A percentile compares a stretch with the other conserved stretches of the same genome.
These are phyloP conservation scores for Pleurotus giganteus DNA, from an alignment of 768 basidiomycete genomes.

Conservation along the genomic window DNA sequence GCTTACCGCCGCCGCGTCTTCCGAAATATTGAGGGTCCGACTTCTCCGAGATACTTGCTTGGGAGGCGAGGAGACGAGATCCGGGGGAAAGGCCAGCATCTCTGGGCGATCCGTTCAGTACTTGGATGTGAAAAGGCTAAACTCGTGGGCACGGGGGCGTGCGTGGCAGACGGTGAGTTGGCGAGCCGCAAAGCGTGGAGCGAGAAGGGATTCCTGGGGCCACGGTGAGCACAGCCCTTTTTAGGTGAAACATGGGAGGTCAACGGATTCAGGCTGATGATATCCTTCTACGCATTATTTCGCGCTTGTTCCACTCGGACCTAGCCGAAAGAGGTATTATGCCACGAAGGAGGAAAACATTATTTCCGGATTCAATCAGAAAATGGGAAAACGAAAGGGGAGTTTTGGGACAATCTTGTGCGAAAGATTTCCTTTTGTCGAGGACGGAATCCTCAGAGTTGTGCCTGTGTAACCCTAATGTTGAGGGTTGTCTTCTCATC, in stretches of 20 bases:
- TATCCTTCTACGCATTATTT: background rate
- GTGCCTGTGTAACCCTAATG: conserved; percentile 32
- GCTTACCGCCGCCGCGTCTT: conserved; percentile 8
- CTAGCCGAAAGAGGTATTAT: conserved; percentile 47
- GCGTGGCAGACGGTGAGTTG: conserved; percentile 5
- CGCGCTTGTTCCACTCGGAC: conserved; percentile 32
- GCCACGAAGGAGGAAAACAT: conserved; percentile 34
- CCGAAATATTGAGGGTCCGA: conserved; percentile 8
- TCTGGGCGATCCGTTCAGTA: conserved; percentile 3
- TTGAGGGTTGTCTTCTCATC: conserved; percentile 30
- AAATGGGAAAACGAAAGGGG: background rate
- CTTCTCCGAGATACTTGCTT: background rate
- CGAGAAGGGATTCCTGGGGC: background rate
- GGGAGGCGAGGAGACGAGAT: conserved; percentile 2
- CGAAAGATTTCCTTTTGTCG: conserved; percentile 38
- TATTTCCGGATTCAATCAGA: conserved; percentile 25
- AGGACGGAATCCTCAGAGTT: conserved; percentile 34
- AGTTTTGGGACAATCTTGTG: too few species aligned
- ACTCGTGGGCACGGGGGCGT: conserved; percentile 1
- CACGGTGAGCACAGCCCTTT: conserved; percentile 6
- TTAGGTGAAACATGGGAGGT: conserved; percentile 9
- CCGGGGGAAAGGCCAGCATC: background rate
- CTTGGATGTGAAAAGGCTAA: conserved; percentile 10
- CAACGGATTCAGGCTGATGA: conserved; percentile 8
- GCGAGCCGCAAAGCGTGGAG: background rate